Evolutionary conservation across 108 stramenopile genomes (phyloP).

Genomic region (Nitzschia palea): DNA sequence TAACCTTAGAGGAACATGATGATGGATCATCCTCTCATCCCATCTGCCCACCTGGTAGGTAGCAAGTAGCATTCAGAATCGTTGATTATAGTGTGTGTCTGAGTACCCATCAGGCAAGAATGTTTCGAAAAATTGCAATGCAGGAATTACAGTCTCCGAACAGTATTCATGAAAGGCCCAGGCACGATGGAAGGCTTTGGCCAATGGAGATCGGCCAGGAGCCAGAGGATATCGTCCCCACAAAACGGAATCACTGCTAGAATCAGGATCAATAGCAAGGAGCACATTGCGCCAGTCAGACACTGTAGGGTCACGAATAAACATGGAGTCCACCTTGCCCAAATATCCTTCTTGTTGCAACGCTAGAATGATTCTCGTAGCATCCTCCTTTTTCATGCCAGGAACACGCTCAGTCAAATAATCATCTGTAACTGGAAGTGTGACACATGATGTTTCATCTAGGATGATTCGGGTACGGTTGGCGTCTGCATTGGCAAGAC

Average conservation of each 20-base stretch:
- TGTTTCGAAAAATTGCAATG: conserved; percentile 39
- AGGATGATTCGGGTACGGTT: conserved; percentile 11
- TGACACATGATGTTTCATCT: conserved; percentile 33
- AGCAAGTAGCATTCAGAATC: too few relatives aligned
- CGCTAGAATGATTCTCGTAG: conserved; percentile 10
- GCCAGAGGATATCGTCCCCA: conserved; percentile 37
- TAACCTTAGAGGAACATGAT: conserved; percentile 2
- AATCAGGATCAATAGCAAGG: background rate
- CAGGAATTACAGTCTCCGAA: conserved; percentile 37
- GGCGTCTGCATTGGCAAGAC: background rate
- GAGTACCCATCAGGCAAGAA: too few relatives aligned
- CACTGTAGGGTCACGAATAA: conserved; percentile 37
- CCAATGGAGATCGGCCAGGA: conserved; percentile 50
- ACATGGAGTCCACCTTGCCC: conserved; percentile 11
- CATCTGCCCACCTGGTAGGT: too few relatives aligned
- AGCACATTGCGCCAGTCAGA: conserved; percentile 46
- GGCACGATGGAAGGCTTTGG: conserved; percentile 52
- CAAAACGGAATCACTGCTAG: conserved; percentile 25
- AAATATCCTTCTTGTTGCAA: conserved; percentile 30
- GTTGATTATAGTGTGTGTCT: too few relatives aligned
- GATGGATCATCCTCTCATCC: too few relatives aligned
- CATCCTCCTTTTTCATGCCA: conserved; percentile 31
- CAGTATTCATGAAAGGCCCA: conserved; percentile 66
- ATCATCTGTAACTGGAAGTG: conserved; percentile 42
- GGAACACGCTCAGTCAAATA: conserved; percentile 47